Evolutionary conservation across 805 yeast genomes (phyloP).

Genomic region (Yamadazyma tumulicola): DNA sequence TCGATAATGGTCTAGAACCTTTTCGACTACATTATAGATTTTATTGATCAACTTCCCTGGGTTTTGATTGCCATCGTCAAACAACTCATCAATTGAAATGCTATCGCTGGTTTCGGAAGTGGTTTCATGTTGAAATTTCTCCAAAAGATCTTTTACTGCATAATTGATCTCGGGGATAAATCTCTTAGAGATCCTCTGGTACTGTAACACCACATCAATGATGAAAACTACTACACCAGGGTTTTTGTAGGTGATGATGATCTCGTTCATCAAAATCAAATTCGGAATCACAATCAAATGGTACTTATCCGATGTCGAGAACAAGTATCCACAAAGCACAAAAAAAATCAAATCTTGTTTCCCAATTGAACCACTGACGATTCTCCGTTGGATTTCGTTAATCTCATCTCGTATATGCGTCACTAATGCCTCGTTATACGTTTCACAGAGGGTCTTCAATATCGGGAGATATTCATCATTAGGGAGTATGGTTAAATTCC

Average conservation of each 20-base stretch:
- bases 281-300: slow-evolving; percentile 90
- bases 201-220: slow-evolving; percentile 61
- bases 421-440: slow-evolving; percentile 62
- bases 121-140: neutral
- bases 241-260: slow-evolving; percentile 37
- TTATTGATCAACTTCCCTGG: slow-evolving; percentile 32
- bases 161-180: slow-evolving; percentile 68
- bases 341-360: slow-evolving; percentile 62
- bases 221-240: slow-evolving; percentile 62
- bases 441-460: slow-evolving; percentile 57
- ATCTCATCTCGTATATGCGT: slow-evolving; percentile 59
- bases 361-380: slow-evolving; percentile 18
- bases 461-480: slow-evolving; percentile 29
- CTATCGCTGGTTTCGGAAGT: neutral
- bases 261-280: slow-evolving; percentile 66
- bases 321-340: slow-evolving; percentile 68
- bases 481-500: slow-evolving; percentile 51
- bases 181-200: slow-evolving; percentile 79
- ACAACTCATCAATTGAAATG: slow-evolving; percentile 15
- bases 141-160: slow-evolving; percentile 40
- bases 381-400: slow-evolving; percentile 50
- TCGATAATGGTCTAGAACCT: slow-evolving; percentile 47
- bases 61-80: slow-evolving; percentile 14
- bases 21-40: slow-evolving; percentile 28
- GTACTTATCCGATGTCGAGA: slow-evolving; percentile 93